phyloP scores from a whole-genome alignment of 2,329 filamentous ascomycete species.

The Alternaria conjuncta region DNA sequence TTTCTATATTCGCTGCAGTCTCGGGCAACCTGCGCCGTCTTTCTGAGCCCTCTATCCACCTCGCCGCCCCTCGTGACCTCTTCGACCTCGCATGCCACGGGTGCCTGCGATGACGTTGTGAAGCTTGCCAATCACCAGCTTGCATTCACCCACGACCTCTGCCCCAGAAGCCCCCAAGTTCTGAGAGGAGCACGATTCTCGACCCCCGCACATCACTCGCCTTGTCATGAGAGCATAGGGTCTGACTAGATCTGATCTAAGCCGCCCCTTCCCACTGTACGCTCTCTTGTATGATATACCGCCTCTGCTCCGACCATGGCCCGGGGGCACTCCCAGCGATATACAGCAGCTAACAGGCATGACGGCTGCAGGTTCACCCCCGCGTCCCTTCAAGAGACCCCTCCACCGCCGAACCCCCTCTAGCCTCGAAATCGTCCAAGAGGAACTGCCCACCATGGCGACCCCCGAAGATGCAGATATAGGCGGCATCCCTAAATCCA shows the following conservation, averaged over 20 bases:
- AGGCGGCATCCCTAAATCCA: conserved; percentile 26
- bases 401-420: conserved; percentile 41
- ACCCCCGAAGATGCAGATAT: conserved; percentile 23
- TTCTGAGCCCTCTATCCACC: background rate
- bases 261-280: conserved; percentile 25
- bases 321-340: background rate
- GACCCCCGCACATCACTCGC: conserved; percentile 21
- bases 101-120: conserved; percentile 25
- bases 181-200: background rate
- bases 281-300: conserved; percentile 19
- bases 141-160: conserved; percentile 35
- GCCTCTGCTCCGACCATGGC: conserved; percentile 12
- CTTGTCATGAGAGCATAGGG: conserved; percentile 37
- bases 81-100: background rate
- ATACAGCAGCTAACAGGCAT: conserved; percentile 32
- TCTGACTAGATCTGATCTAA: conserved; percentile 17
- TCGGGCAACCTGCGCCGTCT: background rate
- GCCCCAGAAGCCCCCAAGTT: conserved; percentile 4
- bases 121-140: conserved; percentile 39
- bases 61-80: conserved; percentile 15
- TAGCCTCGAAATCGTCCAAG: conserved; percentile 37
- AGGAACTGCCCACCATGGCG: conserved; percentile 39
- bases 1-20: background rate
- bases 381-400: conserved; percentile 26
- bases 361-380: conserved; percentile 42